Conservation (phyloP, 169 alveolate species). For the Eimeria sp. region DNA sequence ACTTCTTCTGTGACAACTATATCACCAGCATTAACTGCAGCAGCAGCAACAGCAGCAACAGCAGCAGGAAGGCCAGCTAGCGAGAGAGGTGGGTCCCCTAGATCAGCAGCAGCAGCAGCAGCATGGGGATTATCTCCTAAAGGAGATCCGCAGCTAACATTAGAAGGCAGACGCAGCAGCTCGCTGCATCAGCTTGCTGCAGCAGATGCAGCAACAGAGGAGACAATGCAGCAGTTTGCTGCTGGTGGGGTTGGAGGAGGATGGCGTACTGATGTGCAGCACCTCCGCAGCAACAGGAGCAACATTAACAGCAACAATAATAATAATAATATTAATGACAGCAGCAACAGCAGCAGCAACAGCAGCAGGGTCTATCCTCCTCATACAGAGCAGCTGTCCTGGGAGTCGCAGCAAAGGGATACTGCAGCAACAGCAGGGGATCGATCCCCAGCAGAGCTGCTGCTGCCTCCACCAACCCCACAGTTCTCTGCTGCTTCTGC, state of each 20-base stretch:
- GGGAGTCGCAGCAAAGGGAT: conserved; percentile 12
- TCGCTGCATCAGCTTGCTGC: no score
- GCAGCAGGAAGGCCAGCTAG: no score
- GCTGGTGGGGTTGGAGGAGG: no score
- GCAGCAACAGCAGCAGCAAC: conserved; percentile 18
- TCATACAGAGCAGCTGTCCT: background rate
- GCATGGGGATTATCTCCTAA: no score
- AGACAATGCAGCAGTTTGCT: no score
- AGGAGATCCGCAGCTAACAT: no score
- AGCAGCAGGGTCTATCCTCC: background rate
- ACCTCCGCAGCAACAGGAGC: background rate
- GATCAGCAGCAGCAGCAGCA: background rate
- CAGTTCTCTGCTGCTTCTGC: conserved; percentile 44
- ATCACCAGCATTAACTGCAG: background rate
- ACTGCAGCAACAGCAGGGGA: background rate
- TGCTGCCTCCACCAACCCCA: conserved; percentile 31
- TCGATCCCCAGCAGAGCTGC: background rate
- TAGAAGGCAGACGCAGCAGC: no score
- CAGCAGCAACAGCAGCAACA: background rate
- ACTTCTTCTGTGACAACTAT: background rate
- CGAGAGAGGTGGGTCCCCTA: background rate
- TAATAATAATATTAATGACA: no score
- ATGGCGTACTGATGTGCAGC: no score
- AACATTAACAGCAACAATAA: background rate
- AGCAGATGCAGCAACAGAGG: no score